phyloP scores from a whole-genome alignment of 257 asterid genomes.

The Salvia rosmarinus region DNA sequence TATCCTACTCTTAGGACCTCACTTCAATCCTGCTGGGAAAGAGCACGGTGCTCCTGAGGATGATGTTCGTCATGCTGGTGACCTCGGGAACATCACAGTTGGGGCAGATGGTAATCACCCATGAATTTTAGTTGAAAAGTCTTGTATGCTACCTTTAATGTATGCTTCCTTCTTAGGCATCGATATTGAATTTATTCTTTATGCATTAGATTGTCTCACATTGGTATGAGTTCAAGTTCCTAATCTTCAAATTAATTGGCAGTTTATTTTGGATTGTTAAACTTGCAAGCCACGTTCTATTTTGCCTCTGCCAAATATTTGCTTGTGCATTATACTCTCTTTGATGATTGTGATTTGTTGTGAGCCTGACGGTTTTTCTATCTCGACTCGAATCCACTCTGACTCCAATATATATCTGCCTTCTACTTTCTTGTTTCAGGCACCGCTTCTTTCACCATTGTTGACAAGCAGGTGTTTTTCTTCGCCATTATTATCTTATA shows the following conservation, averaged over 20 bases:
- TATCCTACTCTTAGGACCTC: conserved; percentile 67
- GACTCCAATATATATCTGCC: conserved; percentile 4
- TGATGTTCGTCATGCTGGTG: conserved; percentile 97
- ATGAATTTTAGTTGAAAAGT: not conserved
- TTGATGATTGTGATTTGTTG: not conserved
- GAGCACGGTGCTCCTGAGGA: conserved; percentile 94
- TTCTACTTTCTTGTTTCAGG: conserved; percentile 51
- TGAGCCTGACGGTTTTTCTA: not conserved
- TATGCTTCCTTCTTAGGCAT: not conserved
- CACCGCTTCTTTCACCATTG: conserved; percentile 61
- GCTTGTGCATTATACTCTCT: not conserved
- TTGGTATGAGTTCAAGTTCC: not conserved
- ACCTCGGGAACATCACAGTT: conserved; percentile 88
- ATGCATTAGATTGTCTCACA: not conserved
- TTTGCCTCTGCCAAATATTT: not conserved
- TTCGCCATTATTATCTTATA: not conserved
- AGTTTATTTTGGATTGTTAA: not conserved
- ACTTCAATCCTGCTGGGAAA: conserved; percentile 82
- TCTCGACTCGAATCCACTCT: conserved; percentile 1
- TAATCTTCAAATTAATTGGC: not conserved
- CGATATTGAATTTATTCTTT: not conserved
- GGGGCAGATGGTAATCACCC: conserved; percentile 71
- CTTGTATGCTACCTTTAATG: not conserved
- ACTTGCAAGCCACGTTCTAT: not conserved
- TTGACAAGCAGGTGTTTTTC: not conserved